Evolutionary conservation across 2,329 filamentous ascomycete genomes (phyloP).

Genomic region (Colletotrichum paranaense): DNA sequence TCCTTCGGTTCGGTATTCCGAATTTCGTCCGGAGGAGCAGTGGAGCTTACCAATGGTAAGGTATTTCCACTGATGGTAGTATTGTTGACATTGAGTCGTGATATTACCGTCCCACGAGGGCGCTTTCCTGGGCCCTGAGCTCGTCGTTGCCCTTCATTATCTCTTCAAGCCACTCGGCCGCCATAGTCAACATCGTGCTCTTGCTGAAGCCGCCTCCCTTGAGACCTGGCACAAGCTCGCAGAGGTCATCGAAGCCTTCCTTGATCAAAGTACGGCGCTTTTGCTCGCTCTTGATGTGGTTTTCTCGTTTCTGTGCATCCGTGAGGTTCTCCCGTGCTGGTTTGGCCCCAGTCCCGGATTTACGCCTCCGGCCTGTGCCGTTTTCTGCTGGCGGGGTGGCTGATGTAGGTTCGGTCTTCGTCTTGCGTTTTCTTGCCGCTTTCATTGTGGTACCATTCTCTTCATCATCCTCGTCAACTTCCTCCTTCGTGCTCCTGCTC

Average conservation of each 20-base stretch:
- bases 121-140: conserved; percentile 64
- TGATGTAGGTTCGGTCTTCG: conserved; percentile 53
- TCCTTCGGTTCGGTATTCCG: background rate
- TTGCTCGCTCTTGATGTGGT: conserved; percentile 89
- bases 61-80: background rate
- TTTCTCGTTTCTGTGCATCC: conserved; percentile 84
- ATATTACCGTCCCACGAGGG: conserved; percentile 42
- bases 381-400: conserved; percentile 48
- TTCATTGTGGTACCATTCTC: conserved; percentile 47
- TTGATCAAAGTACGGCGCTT: conserved; percentile 86
- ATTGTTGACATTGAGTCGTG: background rate
- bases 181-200: conserved; percentile 80
- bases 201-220: conserved; percentile 83
- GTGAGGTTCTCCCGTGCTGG: conserved; percentile 76
- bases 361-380: conserved; percentile 59
- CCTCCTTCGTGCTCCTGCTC: conserved; percentile 60
- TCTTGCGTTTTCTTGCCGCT: conserved; percentile 58
- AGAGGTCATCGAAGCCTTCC: conserved; percentile 84
- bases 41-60: background rate
- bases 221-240: conserved; percentile 79
- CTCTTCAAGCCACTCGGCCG: conserved; percentile 82
- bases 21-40: background rate
- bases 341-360: conserved; percentile 59
- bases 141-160: conserved; percentile 75
- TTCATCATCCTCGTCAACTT: conserved; percentile 53